These are phyloP conservation scores for Fusarium sp. DNA, from an alignment of 2,329 filamentous ascomycete species.

Conservation along the genomic window DNA sequence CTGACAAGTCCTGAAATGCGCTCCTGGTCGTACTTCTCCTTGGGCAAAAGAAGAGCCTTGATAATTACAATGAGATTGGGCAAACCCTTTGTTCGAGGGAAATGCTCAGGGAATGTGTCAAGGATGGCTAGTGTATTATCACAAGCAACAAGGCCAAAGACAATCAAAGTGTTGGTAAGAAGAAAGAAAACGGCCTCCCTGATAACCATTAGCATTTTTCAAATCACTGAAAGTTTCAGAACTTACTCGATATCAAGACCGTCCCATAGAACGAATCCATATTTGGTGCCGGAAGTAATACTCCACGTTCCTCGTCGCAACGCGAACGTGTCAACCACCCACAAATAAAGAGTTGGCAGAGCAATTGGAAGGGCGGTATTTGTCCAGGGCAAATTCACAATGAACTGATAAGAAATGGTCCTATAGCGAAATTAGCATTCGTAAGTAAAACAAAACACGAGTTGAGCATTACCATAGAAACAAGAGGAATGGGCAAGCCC, in stretches of 20 bases:
- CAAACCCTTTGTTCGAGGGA: constrained; percentile 61
- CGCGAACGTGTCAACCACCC: constrained; percentile 78
- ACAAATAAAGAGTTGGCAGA: constrained; percentile 76
- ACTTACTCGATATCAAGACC: constrained; percentile 73
- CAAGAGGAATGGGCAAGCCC: constrained; percentile 75
- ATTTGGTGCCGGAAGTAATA: constrained; percentile 76
- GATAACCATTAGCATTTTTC: fast-evolving
- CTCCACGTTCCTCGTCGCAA: constrained; percentile 78
- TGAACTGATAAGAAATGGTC: constrained; percentile 73
- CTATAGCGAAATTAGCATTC: constrained; percentile 59
- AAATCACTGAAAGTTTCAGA: fast-evolving
- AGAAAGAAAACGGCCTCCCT: constrained; percentile 79
- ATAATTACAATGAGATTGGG: constrained; percentile 65
- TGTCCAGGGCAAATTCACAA: constrained; percentile 69
- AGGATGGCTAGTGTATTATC: constrained; percentile 77
- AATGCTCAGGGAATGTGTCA: constrained; percentile 71
- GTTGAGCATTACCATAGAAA: constrained; percentile 52
- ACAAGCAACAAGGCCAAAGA: constrained; percentile 76
- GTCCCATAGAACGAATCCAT: constrained; percentile 72
- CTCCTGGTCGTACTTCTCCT: constrained; percentile 66
- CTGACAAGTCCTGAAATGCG: constrained; percentile 71
- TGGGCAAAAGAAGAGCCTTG: constrained; percentile 62
- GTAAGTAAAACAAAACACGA: background rate
- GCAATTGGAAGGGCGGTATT: constrained; percentile 71
- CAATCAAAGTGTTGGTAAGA: constrained; percentile 75